Evolutionary conservation across 306 rosid species (phyloP).

Genomic region (Gastrolobium bilobum): DNA sequence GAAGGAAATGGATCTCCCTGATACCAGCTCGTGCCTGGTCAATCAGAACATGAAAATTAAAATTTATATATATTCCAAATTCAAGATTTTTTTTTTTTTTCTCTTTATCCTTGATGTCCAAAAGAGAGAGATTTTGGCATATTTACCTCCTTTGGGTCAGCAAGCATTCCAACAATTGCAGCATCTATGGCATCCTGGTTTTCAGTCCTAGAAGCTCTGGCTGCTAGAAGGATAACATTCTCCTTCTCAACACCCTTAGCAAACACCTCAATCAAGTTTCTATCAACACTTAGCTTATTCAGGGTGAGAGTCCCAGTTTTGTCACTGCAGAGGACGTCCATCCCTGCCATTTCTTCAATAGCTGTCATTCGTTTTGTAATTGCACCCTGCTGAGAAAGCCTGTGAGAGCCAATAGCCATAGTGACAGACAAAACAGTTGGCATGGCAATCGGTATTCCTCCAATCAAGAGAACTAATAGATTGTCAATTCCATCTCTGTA

Average conservation of each 20-base stretch:
- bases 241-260: constrained; percentile 90
- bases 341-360: constrained; percentile 99
- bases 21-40: constrained; percentile 87
- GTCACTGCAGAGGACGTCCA: constrained; percentile 98
- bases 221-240: constrained; percentile 80
- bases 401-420: constrained; percentile 98
- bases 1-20: constrained; percentile 92
- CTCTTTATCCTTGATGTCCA: background rate
- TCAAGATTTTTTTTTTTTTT: background rate
- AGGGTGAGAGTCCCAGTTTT: constrained; percentile 94
- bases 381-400: constrained; percentile 97
- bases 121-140: background rate
- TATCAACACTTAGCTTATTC: constrained; percentile 88
- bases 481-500: constrained; percentile 96
- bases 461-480: constrained; percentile 90
- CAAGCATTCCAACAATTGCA: constrained; percentile 94
- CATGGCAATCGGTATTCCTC: constrained; percentile 98
- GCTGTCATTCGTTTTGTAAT: constrained; percentile 99
- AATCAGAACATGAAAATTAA: constrained; percentile 40
- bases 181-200: constrained; percentile 99
- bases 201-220: constrained; percentile 94
- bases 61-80: background rate
- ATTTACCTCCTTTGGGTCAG: constrained; percentile 94
- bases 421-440: constrained; percentile 98
- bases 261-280: constrained; percentile 86